These are phyloP conservation scores for Clonostachys byssicola DNA, from an alignment of 2,329 filamentous ascomycete species.

Conservation along the genomic window DNA sequence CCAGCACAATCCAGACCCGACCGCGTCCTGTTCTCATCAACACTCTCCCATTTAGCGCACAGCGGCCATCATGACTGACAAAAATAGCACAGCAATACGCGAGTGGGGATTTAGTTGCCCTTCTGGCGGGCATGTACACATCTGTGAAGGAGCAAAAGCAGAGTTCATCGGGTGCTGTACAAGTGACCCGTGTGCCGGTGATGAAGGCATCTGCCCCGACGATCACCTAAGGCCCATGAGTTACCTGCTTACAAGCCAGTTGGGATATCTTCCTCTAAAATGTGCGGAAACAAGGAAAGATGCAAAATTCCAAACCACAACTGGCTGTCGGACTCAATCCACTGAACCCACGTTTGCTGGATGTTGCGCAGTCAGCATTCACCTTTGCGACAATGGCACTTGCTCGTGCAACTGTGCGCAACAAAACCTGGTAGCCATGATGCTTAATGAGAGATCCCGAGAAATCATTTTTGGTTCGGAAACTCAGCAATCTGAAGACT, in stretches of 20 bases:
- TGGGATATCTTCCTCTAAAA: neutral
- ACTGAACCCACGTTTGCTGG: neutral
- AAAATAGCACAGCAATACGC: too few species aligned
- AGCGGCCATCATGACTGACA: too few species aligned
- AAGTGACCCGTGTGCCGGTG: slow-evolving; percentile 21
- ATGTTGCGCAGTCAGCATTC: too few species aligned
- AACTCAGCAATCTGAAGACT: too few species aligned
- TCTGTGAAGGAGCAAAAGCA: slow-evolving; percentile 18
- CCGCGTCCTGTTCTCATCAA: too few species aligned
- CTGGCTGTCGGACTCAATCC: neutral
- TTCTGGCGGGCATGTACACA: slow-evolving; percentile 23
- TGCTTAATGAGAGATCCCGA: too few species aligned
- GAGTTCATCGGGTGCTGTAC: slow-evolving; percentile 35
- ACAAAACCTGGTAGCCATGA: neutral
- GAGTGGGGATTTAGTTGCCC: slow-evolving; percentile 14
- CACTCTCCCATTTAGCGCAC: too few species aligned
- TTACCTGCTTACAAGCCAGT: slow-evolving; percentile 12
- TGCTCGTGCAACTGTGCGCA: neutral
- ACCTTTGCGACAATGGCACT: too few species aligned
- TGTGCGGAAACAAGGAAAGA: too few species aligned
- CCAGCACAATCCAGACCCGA: too few species aligned
- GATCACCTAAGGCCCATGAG: slow-evolving; percentile 10
- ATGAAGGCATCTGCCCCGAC: slow-evolving; percentile 22
- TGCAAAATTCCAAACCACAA: too few species aligned
- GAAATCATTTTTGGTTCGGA: too few species aligned